Evolutionary conservation across 148 eudicot genomes (phyloP).

Genomic region (Camellia granthamiana): DNA sequence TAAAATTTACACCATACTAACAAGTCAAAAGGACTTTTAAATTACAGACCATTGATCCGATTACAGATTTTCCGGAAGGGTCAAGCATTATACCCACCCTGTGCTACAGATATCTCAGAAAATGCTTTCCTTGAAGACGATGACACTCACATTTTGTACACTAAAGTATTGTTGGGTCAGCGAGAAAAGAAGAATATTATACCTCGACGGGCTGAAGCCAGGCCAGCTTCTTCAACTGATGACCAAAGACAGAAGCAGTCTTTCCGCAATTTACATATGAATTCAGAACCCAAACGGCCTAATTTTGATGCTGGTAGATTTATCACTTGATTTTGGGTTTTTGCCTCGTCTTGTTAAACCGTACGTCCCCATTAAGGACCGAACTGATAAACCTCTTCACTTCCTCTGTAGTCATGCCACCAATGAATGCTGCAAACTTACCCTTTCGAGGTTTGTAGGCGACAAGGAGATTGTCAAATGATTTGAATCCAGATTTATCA

Average conservation of each 20-base stretch:
- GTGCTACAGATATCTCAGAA: not conserved
- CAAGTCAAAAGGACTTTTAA: no score
- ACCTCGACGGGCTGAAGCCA: not conserved
- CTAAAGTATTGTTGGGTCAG: not conserved
- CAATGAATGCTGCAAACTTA: slow-evolving; percentile 55
- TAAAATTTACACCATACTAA: not conserved
- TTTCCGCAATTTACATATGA: not conserved
- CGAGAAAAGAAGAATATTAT: not conserved
- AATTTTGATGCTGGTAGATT: not conserved
- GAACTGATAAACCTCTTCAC: slow-evolving; percentile 70
- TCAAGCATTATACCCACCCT: not conserved
- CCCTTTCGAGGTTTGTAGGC: slow-evolving; percentile 83
- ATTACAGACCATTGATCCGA: not conserved
- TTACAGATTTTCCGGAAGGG: not conserved
- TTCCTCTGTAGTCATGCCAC: slow-evolving; percentile 53
- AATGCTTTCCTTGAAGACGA: not conserved
- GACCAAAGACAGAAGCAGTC: not conserved
- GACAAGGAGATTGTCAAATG: slow-evolving; percentile 50
- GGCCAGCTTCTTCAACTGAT: not conserved
- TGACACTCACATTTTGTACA: not conserved
- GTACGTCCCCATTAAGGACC: slow-evolving; percentile 81
- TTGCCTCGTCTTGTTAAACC: slow-evolving; percentile 56
- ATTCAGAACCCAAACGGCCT: not conserved
- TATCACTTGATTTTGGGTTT: slow-evolving; percentile 50
- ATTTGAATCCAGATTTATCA: slow-evolving; percentile 62